These are phyloP conservation scores for Diospyros kaki DNA, from an alignment of 148 eudicot genomes.

Conservation along the genomic window DNA sequence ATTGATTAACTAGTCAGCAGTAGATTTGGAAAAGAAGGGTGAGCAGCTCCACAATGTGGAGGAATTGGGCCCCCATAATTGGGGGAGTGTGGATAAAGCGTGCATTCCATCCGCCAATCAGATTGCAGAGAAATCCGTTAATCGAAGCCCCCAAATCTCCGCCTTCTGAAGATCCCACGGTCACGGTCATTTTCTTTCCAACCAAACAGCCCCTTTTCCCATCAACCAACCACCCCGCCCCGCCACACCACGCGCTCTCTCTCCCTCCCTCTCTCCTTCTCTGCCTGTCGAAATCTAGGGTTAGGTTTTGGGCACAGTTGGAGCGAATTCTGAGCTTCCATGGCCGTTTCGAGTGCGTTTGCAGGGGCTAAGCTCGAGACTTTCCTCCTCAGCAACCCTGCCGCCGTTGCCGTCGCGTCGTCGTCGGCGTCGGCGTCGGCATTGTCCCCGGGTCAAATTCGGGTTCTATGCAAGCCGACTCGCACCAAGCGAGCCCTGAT, in stretches of 20 bases:
- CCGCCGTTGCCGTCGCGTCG: slow-evolving; percentile 19
- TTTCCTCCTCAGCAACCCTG: slow-evolving; percentile 33
- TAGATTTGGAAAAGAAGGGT: too few species aligned
- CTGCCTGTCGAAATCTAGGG: not conserved
- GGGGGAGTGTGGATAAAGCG: slow-evolving; percentile 61
- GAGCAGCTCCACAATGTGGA: too few species aligned
- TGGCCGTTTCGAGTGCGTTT: slow-evolving; percentile 69
- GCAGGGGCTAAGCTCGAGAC: slow-evolving; percentile 63
- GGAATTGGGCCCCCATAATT: not conserved
- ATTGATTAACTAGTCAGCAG: too few species aligned
- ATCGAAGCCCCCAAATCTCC: not conserved
- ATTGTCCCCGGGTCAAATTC: slow-evolving; percentile 26
- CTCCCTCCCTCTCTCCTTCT: slow-evolving; percentile 11
- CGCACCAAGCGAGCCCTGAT: slow-evolving; percentile 11
- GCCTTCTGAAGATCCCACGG: not conserved
- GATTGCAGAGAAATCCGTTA: slow-evolving; percentile 31
- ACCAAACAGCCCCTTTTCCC: not conserved
- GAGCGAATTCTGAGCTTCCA: slow-evolving; percentile 11
- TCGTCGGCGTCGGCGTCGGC: slow-evolving; percentile 18
- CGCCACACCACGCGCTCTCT: slow-evolving; percentile 1
- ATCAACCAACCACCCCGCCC: not conserved
- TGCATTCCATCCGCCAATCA: slow-evolving; percentile 41
- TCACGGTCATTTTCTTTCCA: not conserved
- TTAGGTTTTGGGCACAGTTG: not conserved
- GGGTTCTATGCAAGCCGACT: slow-evolving; percentile 23